Conservation (phyloP, 257 asterid species). For the Fraxinus americana region DNA sequence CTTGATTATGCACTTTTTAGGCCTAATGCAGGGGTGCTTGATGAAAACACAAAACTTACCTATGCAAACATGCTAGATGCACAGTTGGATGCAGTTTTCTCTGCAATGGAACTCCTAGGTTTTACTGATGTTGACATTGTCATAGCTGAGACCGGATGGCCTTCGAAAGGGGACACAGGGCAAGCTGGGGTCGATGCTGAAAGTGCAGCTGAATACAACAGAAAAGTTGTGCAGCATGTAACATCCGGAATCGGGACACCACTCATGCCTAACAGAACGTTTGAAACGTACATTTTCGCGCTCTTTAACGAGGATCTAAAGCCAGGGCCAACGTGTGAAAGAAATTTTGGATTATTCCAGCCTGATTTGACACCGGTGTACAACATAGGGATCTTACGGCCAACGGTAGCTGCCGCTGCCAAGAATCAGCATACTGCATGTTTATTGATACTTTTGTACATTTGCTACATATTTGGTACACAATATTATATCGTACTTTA, state of each 20-base stretch:
- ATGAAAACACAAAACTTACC: constrained; percentile 35
- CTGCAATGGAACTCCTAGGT: constrained; percentile 39
- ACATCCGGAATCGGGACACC: constrained; percentile 50
- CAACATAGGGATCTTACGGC: constrained; percentile 54
- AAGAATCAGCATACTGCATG: constrained; percentile 17
- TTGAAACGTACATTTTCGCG: constrained; percentile 51
- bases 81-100: constrained; percentile 46
- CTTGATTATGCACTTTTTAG: constrained; percentile 48
- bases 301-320: constrained; percentile 67
- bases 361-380: constrained; percentile 52
- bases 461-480: constrained; percentile 33
- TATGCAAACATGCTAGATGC: constrained; percentile 54
- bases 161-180: constrained; percentile 47
- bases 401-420: constrained; percentile 36
- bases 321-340: constrained; percentile 69
- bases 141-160: constrained; percentile 63
- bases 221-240: constrained; percentile 44
- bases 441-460: constrained; percentile 31
- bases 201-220: constrained; percentile 43
- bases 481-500: neutral
- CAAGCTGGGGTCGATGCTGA: constrained; percentile 43
- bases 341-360: constrained; percentile 65
- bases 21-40: constrained; percentile 44
- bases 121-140: constrained; percentile 45
- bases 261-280: constrained; percentile 46